Conservation (phyloP, 306 rosid genomes). For the Fagus crenata region DNA sequence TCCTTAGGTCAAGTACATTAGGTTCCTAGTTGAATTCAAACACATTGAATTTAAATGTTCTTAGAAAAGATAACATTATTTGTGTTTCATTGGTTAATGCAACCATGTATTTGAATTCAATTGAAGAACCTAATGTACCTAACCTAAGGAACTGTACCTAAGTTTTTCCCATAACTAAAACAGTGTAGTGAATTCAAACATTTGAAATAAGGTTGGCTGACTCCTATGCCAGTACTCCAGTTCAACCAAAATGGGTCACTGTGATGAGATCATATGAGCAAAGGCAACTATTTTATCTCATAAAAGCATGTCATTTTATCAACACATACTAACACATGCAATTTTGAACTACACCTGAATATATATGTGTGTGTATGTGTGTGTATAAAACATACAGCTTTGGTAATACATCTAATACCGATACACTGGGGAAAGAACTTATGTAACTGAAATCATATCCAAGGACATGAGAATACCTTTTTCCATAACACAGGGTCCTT, state of each 20-base stretch:
- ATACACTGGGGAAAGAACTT: not conserved
- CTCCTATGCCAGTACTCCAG: slow-evolving; percentile 9
- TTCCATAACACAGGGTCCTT: slow-evolving; percentile 71
- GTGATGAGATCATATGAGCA: slow-evolving; percentile 11
- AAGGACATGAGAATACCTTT: slow-evolving; percentile 49
- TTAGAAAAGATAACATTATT: no score
- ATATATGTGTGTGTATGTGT: not conserved
- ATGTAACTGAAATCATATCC: slow-evolving; percentile 14
- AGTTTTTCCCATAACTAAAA: not conserved
- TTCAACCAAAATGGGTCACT: slow-evolving; percentile 4
- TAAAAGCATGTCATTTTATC: slow-evolving; percentile 16
- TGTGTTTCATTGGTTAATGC: no score
- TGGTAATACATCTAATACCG: not conserved
- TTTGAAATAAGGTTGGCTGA: not conserved
- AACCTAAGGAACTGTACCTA: no score
- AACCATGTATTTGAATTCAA: no score
- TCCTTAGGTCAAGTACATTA: no score
- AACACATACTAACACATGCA: slow-evolving; percentile 19
- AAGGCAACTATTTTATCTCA: slow-evolving; percentile 20
- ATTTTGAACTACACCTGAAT: slow-evolving; percentile 1
- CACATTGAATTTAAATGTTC: no score
- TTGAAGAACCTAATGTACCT: no score
- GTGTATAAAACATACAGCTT: not conserved
- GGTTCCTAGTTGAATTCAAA: no score
- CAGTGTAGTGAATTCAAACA: not conserved